Evolutionary conservation across 768 basidiomycete genomes (phyloP).

Genomic region (Harrya chromipes): DNA sequence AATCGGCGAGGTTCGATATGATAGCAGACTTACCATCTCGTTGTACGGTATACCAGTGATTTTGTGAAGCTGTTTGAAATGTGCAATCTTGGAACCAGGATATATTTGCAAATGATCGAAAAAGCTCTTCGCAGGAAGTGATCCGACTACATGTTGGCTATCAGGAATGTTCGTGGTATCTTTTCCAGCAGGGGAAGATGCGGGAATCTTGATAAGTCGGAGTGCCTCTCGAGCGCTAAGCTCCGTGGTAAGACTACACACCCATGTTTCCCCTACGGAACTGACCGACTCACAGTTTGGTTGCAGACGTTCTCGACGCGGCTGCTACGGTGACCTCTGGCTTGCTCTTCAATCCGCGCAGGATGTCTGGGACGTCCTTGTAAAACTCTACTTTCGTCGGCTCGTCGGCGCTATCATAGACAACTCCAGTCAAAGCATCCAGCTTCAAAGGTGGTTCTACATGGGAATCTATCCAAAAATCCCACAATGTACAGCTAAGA

Average conservation of each 20-base stretch:
- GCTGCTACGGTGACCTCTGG: slow-evolving; percentile 59
- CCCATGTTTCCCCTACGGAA: neutral
- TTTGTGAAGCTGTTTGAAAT: slow-evolving; percentile 72
- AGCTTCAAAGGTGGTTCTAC: slow-evolving; percentile 56
- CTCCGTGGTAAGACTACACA: neutral
- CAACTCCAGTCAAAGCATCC: slow-evolving; percentile 28
- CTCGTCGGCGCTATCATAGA: slow-evolving; percentile 22
- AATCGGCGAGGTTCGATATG: neutral
- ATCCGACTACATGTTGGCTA: slow-evolving; percentile 15
- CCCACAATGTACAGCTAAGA: slow-evolving; percentile 79
- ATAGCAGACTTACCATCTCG: slow-evolving; percentile 58
- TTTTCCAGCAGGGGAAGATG: slow-evolving; percentile 34
- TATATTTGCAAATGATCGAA: slow-evolving; percentile 77
- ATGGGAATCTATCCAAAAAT: slow-evolving; percentile 84
- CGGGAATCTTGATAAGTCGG: slow-evolving; percentile 52
- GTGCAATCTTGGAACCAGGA: slow-evolving; percentile 76
- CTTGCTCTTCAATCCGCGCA: slow-evolving; percentile 49
- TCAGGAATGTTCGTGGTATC: slow-evolving; percentile 9
- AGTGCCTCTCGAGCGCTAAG: slow-evolving; percentile 74
- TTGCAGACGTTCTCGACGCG: slow-evolving; percentile 70
- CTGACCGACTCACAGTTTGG: slow-evolving; percentile 52
- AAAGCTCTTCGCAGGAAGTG: slow-evolving; percentile 51
- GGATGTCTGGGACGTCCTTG: slow-evolving; percentile 68
- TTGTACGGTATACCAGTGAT: slow-evolving; percentile 74
- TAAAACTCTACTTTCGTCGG: slow-evolving; percentile 60